Percentiles rank a stretch among this genome's conserved stretches.
Evolutionary conservation across 257 asterid genomes (phyloP).

Genomic region (Echites panduratus): DNA sequence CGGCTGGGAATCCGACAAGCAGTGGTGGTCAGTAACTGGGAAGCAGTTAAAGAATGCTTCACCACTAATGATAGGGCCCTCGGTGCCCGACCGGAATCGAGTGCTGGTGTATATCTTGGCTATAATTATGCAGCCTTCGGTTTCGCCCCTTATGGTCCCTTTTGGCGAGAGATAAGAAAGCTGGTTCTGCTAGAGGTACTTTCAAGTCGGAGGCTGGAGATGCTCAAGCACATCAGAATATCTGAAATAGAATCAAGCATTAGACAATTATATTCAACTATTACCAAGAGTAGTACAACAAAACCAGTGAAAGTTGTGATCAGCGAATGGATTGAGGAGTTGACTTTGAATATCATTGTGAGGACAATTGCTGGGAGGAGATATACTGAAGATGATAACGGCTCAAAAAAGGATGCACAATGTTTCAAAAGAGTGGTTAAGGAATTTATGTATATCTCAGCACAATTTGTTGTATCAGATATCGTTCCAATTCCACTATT

Average conservation of each 20-base stretch:
- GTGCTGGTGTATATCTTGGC: conserved; percentile 35
- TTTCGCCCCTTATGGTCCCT: conserved; percentile 35
- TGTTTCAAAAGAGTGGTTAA: conserved; percentile 23
- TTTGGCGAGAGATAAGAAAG: conserved; percentile 47
- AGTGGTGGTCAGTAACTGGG: conserved; percentile 39
- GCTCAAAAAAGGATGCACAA: conserved; percentile 15
- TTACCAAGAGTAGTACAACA: neutral
- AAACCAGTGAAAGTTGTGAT: conserved; percentile 21
- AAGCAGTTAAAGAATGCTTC: conserved; percentile 52
- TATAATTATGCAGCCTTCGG: conserved; percentile 43
- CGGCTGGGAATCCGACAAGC: conserved; percentile 31
- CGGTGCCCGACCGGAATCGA: conserved; percentile 32
- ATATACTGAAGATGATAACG: neutral
- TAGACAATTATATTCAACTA: conserved; percentile 11
- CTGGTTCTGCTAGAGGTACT: conserved; percentile 40
- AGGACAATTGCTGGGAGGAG: conserved; percentile 42
- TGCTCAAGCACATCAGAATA: conserved; percentile 30
- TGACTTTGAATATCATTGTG: conserved; percentile 32
- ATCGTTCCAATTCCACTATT: conserved; percentile 29
- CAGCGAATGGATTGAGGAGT: conserved; percentile 32
- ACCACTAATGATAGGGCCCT: conserved; percentile 41
- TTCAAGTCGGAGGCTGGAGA: conserved; percentile 36
- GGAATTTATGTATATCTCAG: conserved; percentile 33
- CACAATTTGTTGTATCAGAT: conserved; percentile 32
- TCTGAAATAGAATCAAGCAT: conserved; percentile 21